Base-by-base conservation (phyloP, 2,329 filamentous ascomycete species). In the Dactylellina leptospora region DNA sequence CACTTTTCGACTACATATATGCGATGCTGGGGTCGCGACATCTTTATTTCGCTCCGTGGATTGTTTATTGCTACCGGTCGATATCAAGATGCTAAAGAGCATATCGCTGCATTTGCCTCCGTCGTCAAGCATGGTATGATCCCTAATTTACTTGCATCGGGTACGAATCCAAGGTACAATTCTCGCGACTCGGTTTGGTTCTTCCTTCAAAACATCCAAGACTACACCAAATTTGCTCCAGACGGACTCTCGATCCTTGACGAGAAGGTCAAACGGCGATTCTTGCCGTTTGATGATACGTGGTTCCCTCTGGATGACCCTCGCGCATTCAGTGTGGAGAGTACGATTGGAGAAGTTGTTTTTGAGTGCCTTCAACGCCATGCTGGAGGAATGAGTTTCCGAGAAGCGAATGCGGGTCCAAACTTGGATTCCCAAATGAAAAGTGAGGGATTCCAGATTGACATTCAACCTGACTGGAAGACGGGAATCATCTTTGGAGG, bases 101-200 rank as follows among this genome's bases (percentile, higher is more conserved):
- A 99, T 78, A 96, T 99, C 68, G 83, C 92, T 71, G 93, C 93
- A 6, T 99, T 99, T 81, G 93, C 91, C 1, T 96, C 92, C 78
- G 93, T 99, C 9, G 82, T 99, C 75, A 99, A 99, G 83, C 95
- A 99, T 77, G 95, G 95, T 54, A 96, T 97, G 92, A 93, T 99
- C 64, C 95, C 95, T 11, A 99, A 99, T 77, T 84, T 99, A 18
- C 84, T 99, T 11, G 89, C 92, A 75, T 91, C 90, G 70, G 93
- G 95, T 4, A 91, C 89, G 71, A 85, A 88, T 13, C 95, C 95
- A 2, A 86, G 95, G 23, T 99, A 97, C 82, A 99, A 99, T 79
- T 93, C 95, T 44, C 86, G 95, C 72, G 95, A 99, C 80, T 96
- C 95, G 0, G 87, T 97, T 42, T 99, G 95, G 95, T 99, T 97